phyloP scores from a whole-genome alignment of 345 rosid species.

The Salix purpurea region DNA sequence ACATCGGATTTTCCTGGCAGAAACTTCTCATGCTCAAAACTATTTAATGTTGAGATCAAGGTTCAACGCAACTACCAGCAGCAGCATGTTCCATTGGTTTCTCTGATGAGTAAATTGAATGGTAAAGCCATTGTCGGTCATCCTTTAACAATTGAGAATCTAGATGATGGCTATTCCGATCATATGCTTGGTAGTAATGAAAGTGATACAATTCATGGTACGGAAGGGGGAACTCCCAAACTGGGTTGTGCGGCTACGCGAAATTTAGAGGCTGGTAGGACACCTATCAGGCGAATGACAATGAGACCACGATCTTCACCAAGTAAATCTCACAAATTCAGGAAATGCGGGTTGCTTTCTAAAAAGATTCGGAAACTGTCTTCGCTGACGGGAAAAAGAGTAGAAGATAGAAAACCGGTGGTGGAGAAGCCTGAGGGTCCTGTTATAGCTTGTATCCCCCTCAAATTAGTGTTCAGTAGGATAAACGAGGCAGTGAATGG shows the following conservation, averaged over 20 bases:
- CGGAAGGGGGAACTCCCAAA: conserved; percentile 4
- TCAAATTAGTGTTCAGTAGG: conserved; percentile 90
- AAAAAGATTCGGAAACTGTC: conserved; percentile 80
- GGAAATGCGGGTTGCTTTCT: conserved; percentile 45
- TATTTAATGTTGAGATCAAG: conserved; percentile 68
- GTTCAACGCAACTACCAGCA: conserved; percentile 67
- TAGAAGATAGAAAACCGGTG: conserved; percentile 32
- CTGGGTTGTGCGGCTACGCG: conserved; percentile 19
- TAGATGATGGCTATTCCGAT: conserved; percentile 38
- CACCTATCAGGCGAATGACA: conserved; percentile 29
- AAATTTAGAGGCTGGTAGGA: conserved; percentile 30
- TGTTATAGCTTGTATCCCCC: conserved; percentile 75
- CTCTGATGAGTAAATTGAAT: conserved; percentile 76
- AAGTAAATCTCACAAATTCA: conserved; percentile 11
- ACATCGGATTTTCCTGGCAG: conserved; percentile 39
- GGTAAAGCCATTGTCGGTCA: conserved; percentile 86
- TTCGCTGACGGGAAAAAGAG: conserved; percentile 57
- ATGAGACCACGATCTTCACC: conserved; percentile 6
- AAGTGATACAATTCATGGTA: conserved; percentile 13
- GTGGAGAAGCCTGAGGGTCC: conserved; percentile 57
- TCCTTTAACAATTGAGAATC: conserved; percentile 56
- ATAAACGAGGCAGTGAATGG: conserved; percentile 80
- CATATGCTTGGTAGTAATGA: conserved; percentile 21
- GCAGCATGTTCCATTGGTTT: conserved; percentile 75
- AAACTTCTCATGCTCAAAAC: conserved; percentile 30